Base-by-base conservation (phyloP, 169 alveolate genomes). In the Eimeria sp. region DNA sequence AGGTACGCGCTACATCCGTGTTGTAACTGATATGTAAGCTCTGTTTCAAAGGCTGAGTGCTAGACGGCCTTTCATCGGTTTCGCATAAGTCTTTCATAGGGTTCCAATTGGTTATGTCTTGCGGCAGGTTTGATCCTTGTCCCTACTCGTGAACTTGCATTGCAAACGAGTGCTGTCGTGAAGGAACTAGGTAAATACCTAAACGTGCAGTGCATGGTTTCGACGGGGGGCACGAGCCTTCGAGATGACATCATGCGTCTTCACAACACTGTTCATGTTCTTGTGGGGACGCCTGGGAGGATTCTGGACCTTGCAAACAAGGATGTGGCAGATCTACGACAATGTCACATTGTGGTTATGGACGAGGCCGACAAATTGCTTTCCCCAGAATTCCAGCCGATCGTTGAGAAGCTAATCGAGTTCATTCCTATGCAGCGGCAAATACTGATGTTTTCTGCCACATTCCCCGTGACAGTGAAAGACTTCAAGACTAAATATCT, bases 201-300 rank as follows among this genome's bases (percentile, higher is more conserved):
- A 98, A 98, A 99, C 96, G 99, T 99, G 20, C 99, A 99, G 97
- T 99, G 99, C 97, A 99, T 99, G 99, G 99, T 99, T 22, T 98
- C 99, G 49, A 99, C 99, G 0, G 99, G 99, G 65, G 99, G 99
- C 61, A 99, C 99, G 18, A 98, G 99, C 91, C 97, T 99, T 70
- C 97, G 99, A 65, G 99, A 99, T 87, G 99, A 99, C 96, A 99
- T 99, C 75, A 98, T 98, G 97, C 98, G 99, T 67, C 96, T 99
- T 76, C 98, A 99, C 97, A 98, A 99, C 95, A 98, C 99, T 58
- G 99, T 99, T 34, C 99, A 99, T 96, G 98, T 99, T 4, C 97
- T 99, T n/a, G 99, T 99, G 30, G 99, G 99, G n/a, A 99, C 99
- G 10, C 99, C 99, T 22, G 99, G 99, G 49, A 98, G 99, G 83